Base-by-base conservation (phyloP, 2,329 filamentous ascomycete genomes). In the Mariannaea sp. region DNA sequence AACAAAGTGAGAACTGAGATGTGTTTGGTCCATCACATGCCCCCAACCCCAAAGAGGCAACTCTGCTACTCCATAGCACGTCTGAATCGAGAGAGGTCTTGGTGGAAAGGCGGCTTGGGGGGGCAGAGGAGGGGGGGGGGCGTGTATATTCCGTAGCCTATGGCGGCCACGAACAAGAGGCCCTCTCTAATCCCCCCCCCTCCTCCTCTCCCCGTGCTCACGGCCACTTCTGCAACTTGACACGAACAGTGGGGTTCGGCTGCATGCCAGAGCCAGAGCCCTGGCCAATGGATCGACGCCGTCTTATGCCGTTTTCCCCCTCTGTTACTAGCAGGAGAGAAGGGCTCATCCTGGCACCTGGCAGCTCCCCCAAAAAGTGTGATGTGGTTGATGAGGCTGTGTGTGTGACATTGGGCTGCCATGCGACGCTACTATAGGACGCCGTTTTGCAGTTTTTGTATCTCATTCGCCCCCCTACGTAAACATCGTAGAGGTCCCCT, bases 161-260 rank as follows among this genome's bases (percentile, higher is more conserved):
- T 50, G 32, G 16, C 48, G 27, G 22, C 24, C 24, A 27, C 48
- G 48, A n/a, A n/a, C 40, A 19, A 45, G 26, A 33, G 32, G 29
- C 41, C 5, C 20, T 13, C 36, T 36, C 40, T 36, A 29, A n/a
- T n/a, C n/a, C n/a, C n/a, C n/a, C n/a, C n/a, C n/a, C n/a, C n/a
- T n/a, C n/a, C n/a, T n/a, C n/a, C n/a, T n/a, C n/a, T n/a, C n/a
- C n/a, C n/a, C n/a, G n/a, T n/a, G n/a, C n/a, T 35, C 49, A 52
- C 42, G 42, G 49, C 29, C 49, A 30, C 32, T 42, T 42, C 33
- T 45, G 40, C 33, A 39, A 35, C 48, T 56, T 49, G 48, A 48
- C 53, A 56, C 40, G 53, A 56, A 56, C 53, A 56, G 53, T 56
- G 53, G 53, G 53, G 43, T 48, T 32, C 36, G 43, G 16, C 26